A percentile compares a stretch with the other conserved stretches of the same genome.
phyloP scores from a whole-genome alignment of 768 basidiomycete species.

The Lactifluus volemus region DNA sequence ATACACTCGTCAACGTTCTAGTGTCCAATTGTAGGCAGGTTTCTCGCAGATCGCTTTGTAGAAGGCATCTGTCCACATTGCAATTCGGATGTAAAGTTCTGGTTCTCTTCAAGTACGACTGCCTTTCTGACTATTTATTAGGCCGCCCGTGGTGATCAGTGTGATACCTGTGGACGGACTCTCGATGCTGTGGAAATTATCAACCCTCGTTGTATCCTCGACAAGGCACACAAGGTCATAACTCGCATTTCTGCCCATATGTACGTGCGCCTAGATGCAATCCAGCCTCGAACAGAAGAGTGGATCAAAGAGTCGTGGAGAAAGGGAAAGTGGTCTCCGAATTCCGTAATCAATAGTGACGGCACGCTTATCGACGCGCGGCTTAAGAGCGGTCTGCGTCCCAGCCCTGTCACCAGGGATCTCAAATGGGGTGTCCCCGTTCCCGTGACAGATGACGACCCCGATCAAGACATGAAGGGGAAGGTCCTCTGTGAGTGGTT shows the following conservation, averaged over 20 bases:
- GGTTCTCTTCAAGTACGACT: background rate
- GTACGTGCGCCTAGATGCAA: conserved; percentile 77
- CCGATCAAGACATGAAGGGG: conserved; percentile 76
- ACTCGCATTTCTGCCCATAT: conserved; percentile 80
- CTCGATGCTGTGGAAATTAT: conserved; percentile 90
- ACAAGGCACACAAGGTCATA: conserved; percentile 69
- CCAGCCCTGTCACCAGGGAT: conserved; percentile 90
- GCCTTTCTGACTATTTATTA: conserved; percentile 23
- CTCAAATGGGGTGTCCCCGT: conserved; percentile 95
- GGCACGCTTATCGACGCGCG: conserved; percentile 87
- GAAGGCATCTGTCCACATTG: conserved; percentile 98
- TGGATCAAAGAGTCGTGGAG: conserved; percentile 80
- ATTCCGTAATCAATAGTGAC: conserved; percentile 81
- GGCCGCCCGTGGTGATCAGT: conserved; percentile 98
- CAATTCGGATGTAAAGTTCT: conserved; percentile 53
- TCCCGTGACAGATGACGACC: conserved; percentile 59
- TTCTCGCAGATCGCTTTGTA: conserved; percentile 94
- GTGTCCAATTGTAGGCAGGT: conserved; percentile 37
- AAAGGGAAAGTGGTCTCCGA: conserved; percentile 86
- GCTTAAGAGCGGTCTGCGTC: conserved; percentile 73
- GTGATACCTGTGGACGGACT: conserved; percentile 87
- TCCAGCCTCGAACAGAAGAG: conserved; percentile 76
- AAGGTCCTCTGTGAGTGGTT: conserved; percentile 86
- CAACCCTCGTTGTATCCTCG: conserved; percentile 87
- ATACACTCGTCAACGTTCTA: conserved; percentile 2